Evolutionary conservation across 2,329 filamentous ascomycete genomes (phyloP), one percentile per base, ranked within the genome.

Genomic region (Xylariales sp.): DNA sequence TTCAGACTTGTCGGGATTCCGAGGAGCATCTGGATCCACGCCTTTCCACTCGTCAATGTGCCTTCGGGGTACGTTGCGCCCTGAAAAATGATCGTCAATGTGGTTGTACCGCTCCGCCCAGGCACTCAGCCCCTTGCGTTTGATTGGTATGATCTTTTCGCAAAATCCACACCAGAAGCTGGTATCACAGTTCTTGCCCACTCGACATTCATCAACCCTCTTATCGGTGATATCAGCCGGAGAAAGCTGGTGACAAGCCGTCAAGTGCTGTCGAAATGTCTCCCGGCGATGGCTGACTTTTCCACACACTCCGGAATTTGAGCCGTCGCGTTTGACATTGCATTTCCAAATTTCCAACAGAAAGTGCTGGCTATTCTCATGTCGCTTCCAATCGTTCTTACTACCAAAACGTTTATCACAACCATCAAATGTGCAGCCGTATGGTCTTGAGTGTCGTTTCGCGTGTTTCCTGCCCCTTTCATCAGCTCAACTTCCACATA

Each of bases 121-220:
- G 1, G 78, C 77, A 17, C 74, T 74, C 2, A 69, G 56, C 4
- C 73, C 69, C 23, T 63, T 62, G 16, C 66, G 63, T 21, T 63
- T 54, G 20, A 81, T 66, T n/a, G 65, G 57, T 12, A 88, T 63
- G 15, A 80, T 67, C 14, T 61, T 51, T 13, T 63, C 53, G 56
- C 88, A 95, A 56, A 95, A 95, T 0, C 89, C 89, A 53, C 90
- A 95, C 89, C 89, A 95, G 60, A 88, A 95, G 5, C 73, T 68
- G 3, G 65, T 62, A 46, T 83, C 78, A 20, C 73, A 76, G 42
- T 84, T 81, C 12, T 75, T 68, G 0, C 83, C 83, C 19, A 87
- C 75, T 6, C 75, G 75, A 46, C 76, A 77, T 5, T 58, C 63
- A 19, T 74, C 68, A 2, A 79, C 51, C 40, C 69, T 72, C 2